Conservation (phyloP, 2,329 filamentous ascomycete species). For the Aspergillus sojae region DNA sequence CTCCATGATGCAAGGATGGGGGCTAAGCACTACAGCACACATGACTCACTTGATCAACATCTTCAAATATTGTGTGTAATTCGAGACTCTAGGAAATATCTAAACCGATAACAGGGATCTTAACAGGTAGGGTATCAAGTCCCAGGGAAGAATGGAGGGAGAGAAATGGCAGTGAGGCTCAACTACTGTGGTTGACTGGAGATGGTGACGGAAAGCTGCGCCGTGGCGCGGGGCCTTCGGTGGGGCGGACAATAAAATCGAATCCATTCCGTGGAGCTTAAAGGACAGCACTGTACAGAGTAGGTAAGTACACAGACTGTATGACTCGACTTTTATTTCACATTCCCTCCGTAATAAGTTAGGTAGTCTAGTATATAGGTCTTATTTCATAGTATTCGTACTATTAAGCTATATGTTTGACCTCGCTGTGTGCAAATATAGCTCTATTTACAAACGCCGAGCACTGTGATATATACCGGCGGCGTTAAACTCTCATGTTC, state of each 20-base stretch:
- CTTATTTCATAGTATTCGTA: not conserved
- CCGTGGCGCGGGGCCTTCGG: slow-evolving; percentile 32
- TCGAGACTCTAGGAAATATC: not conserved
- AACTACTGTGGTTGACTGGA: slow-evolving; percentile 15
- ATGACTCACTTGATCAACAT: slow-evolving; percentile 56
- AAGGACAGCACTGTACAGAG: not conserved
- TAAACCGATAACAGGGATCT: not conserved
- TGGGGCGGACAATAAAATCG: slow-evolving; percentile 25
- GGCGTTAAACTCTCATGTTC: not conserved
- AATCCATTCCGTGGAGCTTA: not conserved
- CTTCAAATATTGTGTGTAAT: slow-evolving; percentile 22
- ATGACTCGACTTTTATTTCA: not conserved
- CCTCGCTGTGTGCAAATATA: not conserved
- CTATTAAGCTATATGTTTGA: not conserved
- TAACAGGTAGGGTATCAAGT: not conserved
- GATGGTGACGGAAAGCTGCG: slow-evolving; percentile 30
- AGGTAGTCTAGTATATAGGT: not conserved
- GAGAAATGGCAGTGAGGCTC: slow-evolving; percentile 18
- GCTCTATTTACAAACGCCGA: not conserved
- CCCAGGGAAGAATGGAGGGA: not conserved
- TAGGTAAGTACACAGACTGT: not conserved
- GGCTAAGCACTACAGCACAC: not conserved
- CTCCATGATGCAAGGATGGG: not conserved
- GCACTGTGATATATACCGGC: not conserved
- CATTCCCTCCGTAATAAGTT: not conserved